These are phyloP conservation scores for Skeletonema potamos DNA, from an alignment of 108 stramenopile species.

Conservation along the genomic window DNA sequence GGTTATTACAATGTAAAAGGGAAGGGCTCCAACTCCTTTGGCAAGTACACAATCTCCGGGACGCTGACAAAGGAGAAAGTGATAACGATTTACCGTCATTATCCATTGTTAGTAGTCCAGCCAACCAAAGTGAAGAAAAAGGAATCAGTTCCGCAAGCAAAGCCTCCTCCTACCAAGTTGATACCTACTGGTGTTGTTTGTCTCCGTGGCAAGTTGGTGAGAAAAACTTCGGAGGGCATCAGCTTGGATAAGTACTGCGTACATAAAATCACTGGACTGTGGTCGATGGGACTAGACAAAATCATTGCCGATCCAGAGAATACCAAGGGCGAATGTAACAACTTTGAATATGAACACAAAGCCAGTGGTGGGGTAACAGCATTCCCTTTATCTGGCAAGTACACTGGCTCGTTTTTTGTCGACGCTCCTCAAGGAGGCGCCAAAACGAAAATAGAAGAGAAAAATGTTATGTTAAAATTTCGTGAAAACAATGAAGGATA, in stretches of 20 bases:
- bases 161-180: constrained; percentile 49
- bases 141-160: neutral
- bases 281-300: constrained; percentile 70
- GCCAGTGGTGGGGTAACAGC: constrained; percentile 43
- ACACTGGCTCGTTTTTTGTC: constrained; percentile 83
- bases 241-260: constrained; percentile 55
- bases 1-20: constrained; percentile 89
- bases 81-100: constrained; percentile 70
- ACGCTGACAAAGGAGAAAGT: constrained; percentile 56
- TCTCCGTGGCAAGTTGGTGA: constrained; percentile 67
- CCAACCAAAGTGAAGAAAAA: neutral
- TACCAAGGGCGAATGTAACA: constrained; percentile 56
- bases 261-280: constrained; percentile 74
- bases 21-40: constrained; percentile 71
- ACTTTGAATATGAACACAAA: constrained; percentile 87
- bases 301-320: constrained; percentile 73
- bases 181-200: constrained; percentile 61
- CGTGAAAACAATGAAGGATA: constrained; percentile 76
- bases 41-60: constrained; percentile 87
- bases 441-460: constrained; percentile 60
- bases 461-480: constrained; percentile 77
- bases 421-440: constrained; percentile 51
- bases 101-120: neutral
- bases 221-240: constrained; percentile 52
- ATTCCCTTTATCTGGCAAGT: constrained; percentile 78